These are phyloP conservation scores for Conticribra weissflogii DNA, from an alignment of 108 stramenopile species.

Conservation along the genomic window DNA sequence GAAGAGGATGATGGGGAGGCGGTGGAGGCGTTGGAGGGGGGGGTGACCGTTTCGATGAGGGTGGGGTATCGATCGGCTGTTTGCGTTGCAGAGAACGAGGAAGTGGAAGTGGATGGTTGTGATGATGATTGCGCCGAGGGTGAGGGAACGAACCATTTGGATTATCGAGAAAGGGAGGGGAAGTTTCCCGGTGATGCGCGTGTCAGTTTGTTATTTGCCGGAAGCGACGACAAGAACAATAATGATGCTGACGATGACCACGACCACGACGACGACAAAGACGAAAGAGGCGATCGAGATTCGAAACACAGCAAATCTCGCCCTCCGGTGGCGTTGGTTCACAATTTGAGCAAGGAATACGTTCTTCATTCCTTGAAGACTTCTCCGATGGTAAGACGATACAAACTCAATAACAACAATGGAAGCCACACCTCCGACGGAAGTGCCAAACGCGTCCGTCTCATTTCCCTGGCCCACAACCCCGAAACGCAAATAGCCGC, in stretches of 20 bases:
- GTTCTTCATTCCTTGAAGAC: slow-evolving; percentile 51
- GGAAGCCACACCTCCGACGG: background rate
- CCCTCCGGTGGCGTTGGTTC: slow-evolving; percentile 41
- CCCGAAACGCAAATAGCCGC: slow-evolving; percentile 65
- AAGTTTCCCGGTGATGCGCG: slow-evolving; percentile 38
- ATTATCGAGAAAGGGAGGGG: slow-evolving; percentile 30
- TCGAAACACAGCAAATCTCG: too few species aligned
- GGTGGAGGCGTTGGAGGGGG: background rate
- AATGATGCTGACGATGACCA: too few species aligned
- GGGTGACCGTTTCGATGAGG: slow-evolving; percentile 51
- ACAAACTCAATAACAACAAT: slow-evolving; percentile 24
- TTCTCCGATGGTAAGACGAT: slow-evolving; percentile 58
- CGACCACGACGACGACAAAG: too few species aligned
- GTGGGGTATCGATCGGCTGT: slow-evolving; percentile 71
- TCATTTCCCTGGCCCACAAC: slow-evolving; percentile 71
- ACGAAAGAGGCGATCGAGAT: too few species aligned
- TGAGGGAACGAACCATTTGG: background rate
- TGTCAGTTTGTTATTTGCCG: slow-evolving; percentile 27
- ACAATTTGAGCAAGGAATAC: slow-evolving; percentile 58
- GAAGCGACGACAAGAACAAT: slow-evolving; percentile 6
- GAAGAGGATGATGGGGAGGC: slow-evolving; percentile 30
- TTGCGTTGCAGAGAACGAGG: background rate
- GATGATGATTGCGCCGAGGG: background rate
- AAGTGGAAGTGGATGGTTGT: background rate
- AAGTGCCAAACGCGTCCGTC: too few species aligned